Evolutionary conservation across 2,329 filamentous ascomycete species (phyloP), one percentile per base, ranked within the genome.

Genomic region (Mollisiaceae sp.): DNA sequence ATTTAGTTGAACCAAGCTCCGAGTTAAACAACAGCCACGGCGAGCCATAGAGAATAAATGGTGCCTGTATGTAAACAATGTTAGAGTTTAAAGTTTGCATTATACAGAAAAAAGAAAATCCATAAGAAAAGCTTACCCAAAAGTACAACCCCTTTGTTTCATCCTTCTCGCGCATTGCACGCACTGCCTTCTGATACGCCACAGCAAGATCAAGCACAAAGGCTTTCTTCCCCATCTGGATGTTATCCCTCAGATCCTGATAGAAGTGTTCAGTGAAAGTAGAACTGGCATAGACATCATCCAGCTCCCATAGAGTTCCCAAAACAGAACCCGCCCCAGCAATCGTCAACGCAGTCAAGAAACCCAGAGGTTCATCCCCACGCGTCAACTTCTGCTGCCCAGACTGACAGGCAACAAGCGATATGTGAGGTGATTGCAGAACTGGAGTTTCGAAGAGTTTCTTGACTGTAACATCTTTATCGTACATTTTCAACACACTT

Each of bases 401-500:
- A 9, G 43, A 47, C 43, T 47, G 43, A 47, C 43, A 47, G 2
- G 43, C 43, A 47, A 47, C 43, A 47, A 47, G 43, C 20, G 43
- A 47, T 47, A 47, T 47, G 43, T 47, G 43, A 47, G 43, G 43
- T 47, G 43, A 47, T n/a, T 47, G 43, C 4, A 47, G 43, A 20
- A 47, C n/a, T 9, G 43, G 43, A 47, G 43, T 22, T 47, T 47
- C 43, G n/a, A 47, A 47, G n/a, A 47, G n/a, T 47, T 47, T 22
- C 43, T 47, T 47, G 18, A 47, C 43, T 47, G 43, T 47, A 18
- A 47, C 43, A 47, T 22, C 43, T n/a, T 47, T n/a, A 47, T 47
- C 43, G 9, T 47, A 47, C 43, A 47, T 47, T 47, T 47, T 47
- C 43, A 47, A 18, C 9, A 47, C 9, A 47, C 43, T 47, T 47